These are phyloP conservation scores for Trypanosoma scelopori DNA, from an alignment of 208 protist species.

Conservation along the genomic window DNA sequence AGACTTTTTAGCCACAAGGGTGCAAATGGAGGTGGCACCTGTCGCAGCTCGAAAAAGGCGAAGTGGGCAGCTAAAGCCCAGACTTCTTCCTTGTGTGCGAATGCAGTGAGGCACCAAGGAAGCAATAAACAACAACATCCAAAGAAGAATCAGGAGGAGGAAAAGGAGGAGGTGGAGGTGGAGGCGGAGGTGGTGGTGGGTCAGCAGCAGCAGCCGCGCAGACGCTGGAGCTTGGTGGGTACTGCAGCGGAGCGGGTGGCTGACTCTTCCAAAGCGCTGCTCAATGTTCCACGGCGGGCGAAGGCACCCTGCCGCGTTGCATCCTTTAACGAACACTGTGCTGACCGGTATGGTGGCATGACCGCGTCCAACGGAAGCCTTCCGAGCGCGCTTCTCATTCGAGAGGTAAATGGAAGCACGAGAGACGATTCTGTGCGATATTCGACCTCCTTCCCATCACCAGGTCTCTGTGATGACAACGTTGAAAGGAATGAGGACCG, in stretches of 20 bases:
- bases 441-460: not conserved
- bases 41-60: not conserved
- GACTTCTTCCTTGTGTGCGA: not conserved
- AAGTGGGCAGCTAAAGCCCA: not conserved
- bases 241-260: not conserved
- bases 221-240: not conserved
- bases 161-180: too few species aligned
- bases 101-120: not conserved
- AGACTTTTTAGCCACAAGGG: slow-evolving; percentile 4
- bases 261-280: not conserved
- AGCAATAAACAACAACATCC: not conserved
- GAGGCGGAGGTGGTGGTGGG: too few species aligned
- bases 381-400: not conserved
- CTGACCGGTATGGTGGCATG: slow-evolving; percentile 10
- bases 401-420: not conserved
- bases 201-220: slow-evolving; percentile 2
- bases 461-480: not conserved
- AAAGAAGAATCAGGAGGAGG: not conserved
- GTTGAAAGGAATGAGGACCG: not conserved
- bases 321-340: slow-evolving; percentile 17
- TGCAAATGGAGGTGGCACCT: not conserved
- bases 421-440: slow-evolving; percentile 13
- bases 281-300: slow-evolving; percentile 10
- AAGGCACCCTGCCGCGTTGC: not conserved
- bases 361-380: slow-evolving; percentile 5